Evolutionary conservation across 345 rosid species (phyloP).

Genomic region (Euphorbia peplus): DNA sequence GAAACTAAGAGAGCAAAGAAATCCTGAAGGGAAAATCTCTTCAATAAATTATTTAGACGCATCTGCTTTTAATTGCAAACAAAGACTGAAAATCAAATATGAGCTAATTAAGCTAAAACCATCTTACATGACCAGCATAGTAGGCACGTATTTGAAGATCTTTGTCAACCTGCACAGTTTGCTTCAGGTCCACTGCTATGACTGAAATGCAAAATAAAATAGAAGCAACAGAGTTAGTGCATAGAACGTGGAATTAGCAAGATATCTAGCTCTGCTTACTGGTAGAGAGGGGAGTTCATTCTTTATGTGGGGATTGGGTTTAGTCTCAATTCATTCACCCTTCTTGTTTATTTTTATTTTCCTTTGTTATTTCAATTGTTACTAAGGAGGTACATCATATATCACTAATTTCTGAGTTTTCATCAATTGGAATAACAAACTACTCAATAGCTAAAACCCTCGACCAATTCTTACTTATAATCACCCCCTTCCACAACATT

Average conservation of each 20-base stretch:
- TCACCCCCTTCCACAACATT: no score
- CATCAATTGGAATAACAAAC: no score
- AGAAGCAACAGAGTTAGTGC: neutral
- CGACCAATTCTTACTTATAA: no score
- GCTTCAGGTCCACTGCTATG: conserved; percentile 84
- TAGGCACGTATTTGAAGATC: conserved; percentile 93
- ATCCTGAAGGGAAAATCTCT: neutral
- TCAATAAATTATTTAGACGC: neutral
- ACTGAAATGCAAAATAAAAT: conserved; percentile 40
- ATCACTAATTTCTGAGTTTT: no score
- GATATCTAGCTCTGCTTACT: no score
- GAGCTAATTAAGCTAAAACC: conserved; percentile 10
- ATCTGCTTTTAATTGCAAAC: neutral
- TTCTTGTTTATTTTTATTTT: no score
- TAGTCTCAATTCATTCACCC: no score
- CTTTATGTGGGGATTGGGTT: no score
- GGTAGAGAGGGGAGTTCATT: no score
- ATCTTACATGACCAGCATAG: conserved; percentile 93
- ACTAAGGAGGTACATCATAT: no score
- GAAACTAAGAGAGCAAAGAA: neutral
- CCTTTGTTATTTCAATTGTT: no score
- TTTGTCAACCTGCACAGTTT: conserved; percentile 79
- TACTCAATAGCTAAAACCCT: no score
- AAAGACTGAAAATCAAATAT: conserved; percentile 6
- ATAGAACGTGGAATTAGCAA: neutral